Evolutionary conservation across 2,329 filamentous ascomycete species (phyloP), one percentile per base, ranked within the genome.

Genomic region (Lasiodiplodia hormozganensis): DNA sequence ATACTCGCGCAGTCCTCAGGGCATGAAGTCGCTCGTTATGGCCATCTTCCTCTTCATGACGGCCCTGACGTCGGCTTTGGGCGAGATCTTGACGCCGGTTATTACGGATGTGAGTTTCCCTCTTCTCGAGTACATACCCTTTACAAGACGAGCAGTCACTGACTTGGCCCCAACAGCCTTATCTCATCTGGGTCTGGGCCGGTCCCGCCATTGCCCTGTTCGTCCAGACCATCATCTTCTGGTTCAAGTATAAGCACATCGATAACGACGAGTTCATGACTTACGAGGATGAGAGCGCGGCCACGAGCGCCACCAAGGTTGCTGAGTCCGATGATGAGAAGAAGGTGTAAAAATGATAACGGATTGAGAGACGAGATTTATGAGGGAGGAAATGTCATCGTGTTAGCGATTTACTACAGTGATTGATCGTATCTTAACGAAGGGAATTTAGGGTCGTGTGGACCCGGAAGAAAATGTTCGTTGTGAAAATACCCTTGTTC

Each of bases 191-290:
- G 67, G 78, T 83, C 12, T 85, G 83, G 78, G 82, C 77, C 3
- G 85, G 82, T 25, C 83, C 84, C 3, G 81, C 82, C 2, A 84
- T 86, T 54, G 84, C 81, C 7, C 79, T 86, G 2, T 80, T 78
- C 49, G 75, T 82, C 3, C 81, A 86, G 72, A 84, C 82, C 0
- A 72, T 83, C 31, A 72, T 86, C 65, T 86, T 87, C 73, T 84
- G 79, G 75, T 82, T 79, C 74, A 74, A 79, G 28, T 85, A 86
- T 71, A 79, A 76, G 34, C 73, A 81, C 56, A 73, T 86, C 34
- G 83, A 86, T 62, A 73, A 84, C n/a, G 83, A 85, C 43, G 78
- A 78, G n/a, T 86, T 82, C 73, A 81, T 80, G 75, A 79, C 71
- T 14, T 62, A 60, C 21, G 49, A 62, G 10, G 57, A 68, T 16